A percentile compares a stretch with the other conserved stretches of the same genome.
phyloP scores from a whole-genome alignment of 169 alveolate species.

The Plasmodium coatneyi region DNA sequence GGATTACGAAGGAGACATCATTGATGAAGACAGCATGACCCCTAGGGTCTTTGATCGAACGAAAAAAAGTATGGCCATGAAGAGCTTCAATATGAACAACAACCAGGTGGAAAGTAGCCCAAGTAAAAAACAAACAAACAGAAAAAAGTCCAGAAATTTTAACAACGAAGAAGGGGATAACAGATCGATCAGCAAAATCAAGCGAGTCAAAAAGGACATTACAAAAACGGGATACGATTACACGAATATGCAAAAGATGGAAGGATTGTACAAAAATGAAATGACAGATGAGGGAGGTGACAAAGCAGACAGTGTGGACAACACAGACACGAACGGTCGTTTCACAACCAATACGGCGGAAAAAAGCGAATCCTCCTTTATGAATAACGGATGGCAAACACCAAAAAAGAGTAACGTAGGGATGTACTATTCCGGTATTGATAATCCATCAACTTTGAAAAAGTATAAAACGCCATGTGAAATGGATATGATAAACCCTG shows the following conservation, averaged over 20 bases:
- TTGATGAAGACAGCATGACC: conserved; percentile 66
- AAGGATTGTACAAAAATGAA: background rate
- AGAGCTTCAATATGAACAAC: conserved; percentile 11
- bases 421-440: conserved; percentile 33
- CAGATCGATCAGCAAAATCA: background rate
- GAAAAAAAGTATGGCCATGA: conserved; percentile 61
- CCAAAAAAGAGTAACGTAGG: conserved; percentile 72
- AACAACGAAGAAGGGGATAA: background rate
- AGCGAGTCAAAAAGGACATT: background rate
- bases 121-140: conserved; percentile 1
- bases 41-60: conserved; percentile 73
- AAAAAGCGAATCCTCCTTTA: conserved; percentile 16
- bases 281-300: background rate
- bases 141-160: background rate
- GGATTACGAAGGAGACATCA: conserved; percentile 21
- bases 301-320: background rate
- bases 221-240: background rate
- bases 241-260: background rate
- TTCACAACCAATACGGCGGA: background rate
- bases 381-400: conserved; percentile 48
- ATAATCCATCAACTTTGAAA: conserved; percentile 43
- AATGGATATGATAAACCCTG: conserved; percentile 74
- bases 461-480: conserved; percentile 73
- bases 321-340: background rate
- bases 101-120: background rate